phyloP scores from a whole-genome alignment of 2,329 filamentous ascomycete species.

The Penicillium nordicum region DNA sequence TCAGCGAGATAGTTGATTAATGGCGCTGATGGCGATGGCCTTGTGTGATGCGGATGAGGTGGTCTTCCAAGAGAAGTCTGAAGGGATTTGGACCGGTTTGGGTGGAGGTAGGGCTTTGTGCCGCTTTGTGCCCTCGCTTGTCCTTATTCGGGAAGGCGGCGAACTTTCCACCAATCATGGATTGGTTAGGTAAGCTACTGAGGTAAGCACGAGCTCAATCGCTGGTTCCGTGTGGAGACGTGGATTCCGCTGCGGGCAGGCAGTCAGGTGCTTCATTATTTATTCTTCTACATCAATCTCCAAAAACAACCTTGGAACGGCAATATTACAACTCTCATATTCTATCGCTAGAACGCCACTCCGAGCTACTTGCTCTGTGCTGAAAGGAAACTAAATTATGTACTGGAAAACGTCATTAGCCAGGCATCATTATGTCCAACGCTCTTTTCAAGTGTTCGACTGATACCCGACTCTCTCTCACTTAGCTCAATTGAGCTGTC shows the following conservation, averaged over 20 bases:
- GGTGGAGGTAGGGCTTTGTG: conserved; percentile 25
- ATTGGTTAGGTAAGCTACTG: background rate
- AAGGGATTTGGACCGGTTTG: conserved; percentile 34
- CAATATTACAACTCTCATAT: conserved; percentile 6
- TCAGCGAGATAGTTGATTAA: conserved; percentile 41
- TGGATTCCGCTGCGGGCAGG: conserved; percentile 2
- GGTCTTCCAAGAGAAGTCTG: conserved; percentile 35
- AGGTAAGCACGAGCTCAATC: conserved; percentile 4
- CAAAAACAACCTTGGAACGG: background rate
- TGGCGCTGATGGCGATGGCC: conserved; percentile 43
- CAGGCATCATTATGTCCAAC: conserved; percentile 8
- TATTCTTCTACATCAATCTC: background rate
- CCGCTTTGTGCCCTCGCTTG: conserved; percentile 41
- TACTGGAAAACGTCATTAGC: conserved; percentile 11
- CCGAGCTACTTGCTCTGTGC: background rate
- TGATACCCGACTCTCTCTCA: conserved; percentile 5
- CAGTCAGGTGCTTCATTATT: conserved; percentile 5
- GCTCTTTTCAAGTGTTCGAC: background rate
- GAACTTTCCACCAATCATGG: conserved; percentile 17
- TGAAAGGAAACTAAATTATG: conserved; percentile 5
- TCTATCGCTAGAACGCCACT: conserved; percentile 9
- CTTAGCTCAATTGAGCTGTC: conserved; percentile 1
- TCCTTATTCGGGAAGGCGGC: conserved; percentile 23
- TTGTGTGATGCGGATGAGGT: conserved; percentile 35
- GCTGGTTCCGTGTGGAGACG: conserved; percentile 2